Base-by-base conservation (phyloP, 495 filamentous ascomycete species). In the Hamigera avellanea region DNA sequence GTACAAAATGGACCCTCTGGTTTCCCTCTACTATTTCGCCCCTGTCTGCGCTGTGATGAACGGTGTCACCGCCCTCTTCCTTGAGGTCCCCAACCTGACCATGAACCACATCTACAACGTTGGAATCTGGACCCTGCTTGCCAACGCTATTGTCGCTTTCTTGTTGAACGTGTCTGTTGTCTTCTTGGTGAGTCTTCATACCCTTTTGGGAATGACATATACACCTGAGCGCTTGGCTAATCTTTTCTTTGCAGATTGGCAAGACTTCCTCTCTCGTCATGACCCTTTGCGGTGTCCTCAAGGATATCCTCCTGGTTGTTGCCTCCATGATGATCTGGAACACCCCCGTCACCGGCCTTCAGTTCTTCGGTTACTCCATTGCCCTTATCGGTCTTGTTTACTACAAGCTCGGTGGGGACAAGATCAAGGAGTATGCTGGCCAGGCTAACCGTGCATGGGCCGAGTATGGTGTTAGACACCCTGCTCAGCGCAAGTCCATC, bases 1-100 rank as follows among this genome's bases (percentile, higher is more conserved):
- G 66, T 93, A 77, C 75, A 94, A 93, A 78, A 95, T 95, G 87
- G 87, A 95, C 58, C 87, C 87, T 35, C 73, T 94, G 26, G 87
- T 95, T 25, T 94, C 88, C 6, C 74, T 95, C 8, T 95, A 94
- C 75, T 94, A 95, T 71, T 95, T 89, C 48, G 87, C 88, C 8
- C 87, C 87, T 6, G 78, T 89, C 45, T 95, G 87, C 64, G 85
- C 87, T 36, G 68, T 76, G 47, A 93, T 94, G 81, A 95, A 94
- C 66, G 74, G 76, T 50, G 41, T 75, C 14, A 80, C 86, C 27
- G 82, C 80, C 39, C 69, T 95, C 30, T 69, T 87, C 56, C 73
- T 83, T 52, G 87, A 95, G 56, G 44, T 85, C 2, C 83, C 83
- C 37, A 69, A 63, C 44, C 57, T 91, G 45, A 71, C 63, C 32